Conservation (phyloP, 106 monocot genomes). For the Dendrobium officinale region DNA sequence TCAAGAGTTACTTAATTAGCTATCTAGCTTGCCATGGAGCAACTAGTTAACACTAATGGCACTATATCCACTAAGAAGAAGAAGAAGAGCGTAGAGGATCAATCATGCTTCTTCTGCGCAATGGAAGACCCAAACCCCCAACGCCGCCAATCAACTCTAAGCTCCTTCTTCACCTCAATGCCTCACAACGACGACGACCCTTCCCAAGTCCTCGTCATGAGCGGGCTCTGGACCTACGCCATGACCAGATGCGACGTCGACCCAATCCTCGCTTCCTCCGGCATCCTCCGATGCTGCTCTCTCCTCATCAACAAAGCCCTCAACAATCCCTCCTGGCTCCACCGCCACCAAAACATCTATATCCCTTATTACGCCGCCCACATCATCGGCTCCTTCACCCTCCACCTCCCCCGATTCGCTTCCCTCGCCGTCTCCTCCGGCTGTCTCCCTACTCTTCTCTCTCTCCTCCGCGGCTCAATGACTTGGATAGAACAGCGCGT, state of each 20-base stretch:
- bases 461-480: constrained; percentile 35
- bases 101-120: constrained; percentile 52
- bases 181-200: constrained; percentile 32
- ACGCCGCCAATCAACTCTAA: constrained; percentile 16
- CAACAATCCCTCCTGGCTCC: constrained; percentile 36
- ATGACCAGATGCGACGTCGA: constrained; percentile 36
- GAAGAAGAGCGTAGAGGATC: too few relatives aligned
- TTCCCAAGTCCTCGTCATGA: constrained; percentile 41
- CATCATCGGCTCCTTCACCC: constrained; percentile 71
- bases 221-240: constrained; percentile 56
- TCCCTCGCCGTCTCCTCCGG: constrained; percentile 40
- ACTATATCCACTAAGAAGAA: too few relatives aligned
- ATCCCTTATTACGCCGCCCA: constrained; percentile 84
- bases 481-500: constrained; percentile 80
- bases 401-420: constrained; percentile 28
- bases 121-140: constrained; percentile 30
- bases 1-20: too few relatives aligned
- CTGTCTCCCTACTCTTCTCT: constrained; percentile 39
- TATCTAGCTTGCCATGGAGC: too few relatives aligned
- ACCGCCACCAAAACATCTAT: constrained; percentile 47
- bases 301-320: constrained; percentile 39
- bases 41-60: too few relatives aligned
- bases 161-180: constrained; percentile 51
- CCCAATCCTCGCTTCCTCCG: constrained; percentile 31
- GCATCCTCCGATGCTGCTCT: constrained; percentile 44